Conservation (phyloP, 495 filamentous ascomycete species). For the Neurospora sp. region DNA sequence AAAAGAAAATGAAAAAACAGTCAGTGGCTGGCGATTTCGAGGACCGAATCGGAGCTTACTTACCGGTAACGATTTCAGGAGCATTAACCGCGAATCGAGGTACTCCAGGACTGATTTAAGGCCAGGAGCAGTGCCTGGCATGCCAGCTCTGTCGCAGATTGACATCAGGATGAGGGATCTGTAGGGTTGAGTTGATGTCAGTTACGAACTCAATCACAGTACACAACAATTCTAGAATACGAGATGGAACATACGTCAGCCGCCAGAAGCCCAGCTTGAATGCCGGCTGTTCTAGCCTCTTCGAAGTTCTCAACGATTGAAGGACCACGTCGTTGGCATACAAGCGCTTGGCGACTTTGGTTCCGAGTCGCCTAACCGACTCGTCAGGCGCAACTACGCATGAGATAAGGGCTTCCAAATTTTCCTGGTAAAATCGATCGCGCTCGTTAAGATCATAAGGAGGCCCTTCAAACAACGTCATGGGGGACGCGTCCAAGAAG, state of each 20-base stretch:
- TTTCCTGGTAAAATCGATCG: constrained; percentile 37
- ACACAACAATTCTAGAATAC: not conserved
- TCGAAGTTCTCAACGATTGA: constrained; percentile 26
- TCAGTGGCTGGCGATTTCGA: not conserved
- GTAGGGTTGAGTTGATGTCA: constrained; percentile 9
- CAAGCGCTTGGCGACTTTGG: constrained; percentile 35
- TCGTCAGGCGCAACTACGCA: constrained; percentile 43
- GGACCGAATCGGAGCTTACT: not conserved
- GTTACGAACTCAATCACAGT: not conserved
- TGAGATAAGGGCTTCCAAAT: constrained; percentile 39
- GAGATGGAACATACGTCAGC: constrained; percentile 34
- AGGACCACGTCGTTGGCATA: constrained; percentile 31
- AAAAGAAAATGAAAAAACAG: not conserved
- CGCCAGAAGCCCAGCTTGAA: constrained; percentile 42
- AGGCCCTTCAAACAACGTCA: constrained; percentile 39
- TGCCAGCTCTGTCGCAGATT: constrained; percentile 37
- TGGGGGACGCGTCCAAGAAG: constrained; percentile 42
- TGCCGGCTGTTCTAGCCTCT: constrained; percentile 26
- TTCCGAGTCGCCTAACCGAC: constrained; percentile 34
- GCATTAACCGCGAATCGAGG: constrained; percentile 36
- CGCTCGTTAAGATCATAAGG: constrained; percentile 24
- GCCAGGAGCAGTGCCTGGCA: constrained; percentile 28
- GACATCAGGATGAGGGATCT: constrained; percentile 41
- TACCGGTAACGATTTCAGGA: constrained; percentile 39
- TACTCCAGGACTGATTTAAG: constrained; percentile 42